Base-by-base conservation (phyloP, 495 filamentous ascomycete species). In the Podospora sp. region DNA sequence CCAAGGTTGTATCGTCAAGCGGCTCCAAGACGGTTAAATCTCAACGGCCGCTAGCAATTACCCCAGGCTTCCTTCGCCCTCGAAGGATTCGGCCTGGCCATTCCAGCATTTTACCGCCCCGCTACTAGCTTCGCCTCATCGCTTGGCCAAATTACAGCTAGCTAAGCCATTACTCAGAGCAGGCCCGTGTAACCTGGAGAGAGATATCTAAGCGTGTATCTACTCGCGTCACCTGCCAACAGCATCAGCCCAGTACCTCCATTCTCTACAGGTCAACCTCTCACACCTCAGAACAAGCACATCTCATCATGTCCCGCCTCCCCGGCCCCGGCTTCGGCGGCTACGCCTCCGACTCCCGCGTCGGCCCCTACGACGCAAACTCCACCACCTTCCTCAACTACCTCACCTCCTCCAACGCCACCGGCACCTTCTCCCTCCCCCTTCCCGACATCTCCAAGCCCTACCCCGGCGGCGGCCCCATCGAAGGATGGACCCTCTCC, bases 371-470 rank as follows among this genome's bases (percentile, higher is more conserved):
- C 36, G 55, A 68, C 21, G 60, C 66, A 56, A 68, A 68, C 66
- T 60, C 60, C 4, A 68, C 66, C 9, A 5, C 27, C 3, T 64
- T 68, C 20, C 40, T 64, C 25, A 9, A 25, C 40, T 18, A 20
- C 55, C 5, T 68, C 40, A 36, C 18, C 0, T 16, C 51, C 8
- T 68, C 66, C 55, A 68, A 68, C 46, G 61, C 66, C 3, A 64
- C 66, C 6, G 61, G 53, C 14, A 3, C 64, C 12, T 68, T 60
- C 66, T 18, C 36, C 1, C 60, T 68, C 29, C 61, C 66, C 21
- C 55, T 53, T 1, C 64, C 63, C 27, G 66, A 68, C 55, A 60
- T 68, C 29, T 68, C 66, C 25, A 60, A 68, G 29, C 66, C 66
- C 8, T 68, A 51, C 40, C 61, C 66, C 1, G 61, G 61, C 1